Evolutionary conservation across 2,329 filamentous ascomycete genomes (phyloP).

Genomic region (Monilinia laxa): DNA sequence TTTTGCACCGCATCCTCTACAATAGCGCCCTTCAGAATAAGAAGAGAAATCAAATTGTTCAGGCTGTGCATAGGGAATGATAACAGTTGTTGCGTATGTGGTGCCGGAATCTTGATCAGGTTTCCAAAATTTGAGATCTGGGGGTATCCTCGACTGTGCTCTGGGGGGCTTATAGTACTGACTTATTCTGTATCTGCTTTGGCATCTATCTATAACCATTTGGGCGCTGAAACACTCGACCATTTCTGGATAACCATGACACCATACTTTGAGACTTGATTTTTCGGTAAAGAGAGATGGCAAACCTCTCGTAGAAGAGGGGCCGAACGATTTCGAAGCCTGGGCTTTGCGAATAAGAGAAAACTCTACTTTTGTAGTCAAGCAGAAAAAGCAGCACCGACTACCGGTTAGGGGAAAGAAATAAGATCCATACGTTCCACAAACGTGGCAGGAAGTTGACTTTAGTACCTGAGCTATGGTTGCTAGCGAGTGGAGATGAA

Average conservation of each 20-base stretch:
- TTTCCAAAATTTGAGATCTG: background rate
- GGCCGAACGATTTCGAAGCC: background rate
- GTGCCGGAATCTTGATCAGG: no score
- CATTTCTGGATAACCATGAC: background rate
- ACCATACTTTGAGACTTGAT: background rate
- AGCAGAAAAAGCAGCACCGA: background rate
- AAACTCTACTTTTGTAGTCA: background rate
- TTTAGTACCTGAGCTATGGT: background rate
- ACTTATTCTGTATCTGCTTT: background rate
- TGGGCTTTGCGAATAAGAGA: background rate
- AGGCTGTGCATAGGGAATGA: background rate
- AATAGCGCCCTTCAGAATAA: background rate
- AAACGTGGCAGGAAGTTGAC: background rate
- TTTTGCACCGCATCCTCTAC: background rate
- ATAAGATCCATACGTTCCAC: background rate
- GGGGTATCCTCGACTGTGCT: no score
- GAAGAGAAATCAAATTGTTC: no score
- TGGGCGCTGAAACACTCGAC: background rate
- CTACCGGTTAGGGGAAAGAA: background rate
- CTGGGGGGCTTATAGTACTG: background rate
- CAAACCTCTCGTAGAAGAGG: background rate
- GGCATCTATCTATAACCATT: background rate
- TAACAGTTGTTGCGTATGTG: background rate
- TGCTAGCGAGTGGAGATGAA: background rate
- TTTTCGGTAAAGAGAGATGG: background rate